Base-by-base conservation (phyloP, 768 basidiomycete species). In the Russula emetica region DNA sequence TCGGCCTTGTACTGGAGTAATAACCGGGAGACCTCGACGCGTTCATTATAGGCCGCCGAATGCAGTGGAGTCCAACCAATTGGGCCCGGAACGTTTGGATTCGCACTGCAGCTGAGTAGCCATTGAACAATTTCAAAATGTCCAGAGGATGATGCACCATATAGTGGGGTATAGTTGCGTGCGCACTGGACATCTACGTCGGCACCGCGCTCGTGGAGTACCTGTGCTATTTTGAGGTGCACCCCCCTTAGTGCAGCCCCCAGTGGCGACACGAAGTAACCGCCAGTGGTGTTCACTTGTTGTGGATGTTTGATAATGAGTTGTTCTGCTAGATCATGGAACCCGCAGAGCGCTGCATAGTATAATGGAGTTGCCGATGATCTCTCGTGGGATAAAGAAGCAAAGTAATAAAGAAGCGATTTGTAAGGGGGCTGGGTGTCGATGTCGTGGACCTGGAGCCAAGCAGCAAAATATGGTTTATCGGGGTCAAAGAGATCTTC, bases 371-470 rank as follows among this genome's bases (percentile, higher is more conserved):
- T 24, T 22, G 10, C 9, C 22, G 22, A 10, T 11, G 8, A n/a
- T 11, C 0, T 2, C 14, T 30, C 0, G 7, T 3, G 5, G 10
- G 1, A 7, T 2, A n/a, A n/a, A n/a, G n/a, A n/a, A 16, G 16
- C 1, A 11, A 34, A 9, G 1, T 1, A 9, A 5, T 1, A 10
- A 28, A 53, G 18, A 14, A 5, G 7, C 4, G 7, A 20, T 2
- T 3, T 4, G 16, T 0, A 0, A 14, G 0, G 6, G 28, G 28
- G 30, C 0, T 0, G 0, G 3, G 8, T 10, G 51, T 53, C 51
- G 20, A 53, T 32, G 20, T 53, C 30, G 51, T n/a, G 3, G 6
- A 53, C 30, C 8, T n/a, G 30, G 26, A 42, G 40, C 55, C 55
- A 56, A 1, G 55, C 20, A 5, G 26, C 18, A 10, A 42, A 56